Evolutionary conservation across 1,284 basidiomycete species (phyloP), one percentile per base, ranked within the genome.

Genomic region (Heliocybe sulcata): DNA sequence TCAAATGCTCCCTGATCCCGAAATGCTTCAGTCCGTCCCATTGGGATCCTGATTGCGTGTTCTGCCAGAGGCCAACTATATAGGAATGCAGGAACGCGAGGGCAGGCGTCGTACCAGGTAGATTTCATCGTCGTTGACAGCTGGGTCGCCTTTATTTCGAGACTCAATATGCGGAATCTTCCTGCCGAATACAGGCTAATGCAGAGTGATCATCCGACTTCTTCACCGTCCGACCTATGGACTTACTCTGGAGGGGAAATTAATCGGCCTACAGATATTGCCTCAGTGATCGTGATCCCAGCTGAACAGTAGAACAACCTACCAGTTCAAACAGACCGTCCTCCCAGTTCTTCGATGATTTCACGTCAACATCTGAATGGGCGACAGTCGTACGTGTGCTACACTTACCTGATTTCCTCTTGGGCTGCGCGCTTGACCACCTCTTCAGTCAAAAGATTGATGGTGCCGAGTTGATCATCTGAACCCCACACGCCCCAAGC

Each of bases 401-500:
- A 27, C 45, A 56, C 74, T 48, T 60, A 85, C 83, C 73, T 74
- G 45, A 90, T 81, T 64, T 88, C 84, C 59, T 84, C 81, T 52
- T 70, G 66, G n/a, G 83, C 81, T 12, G 82, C 78, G 45, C 72
- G 72, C 61, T 77, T 73, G 14, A 89, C 83, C 8, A 87, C 75
- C 8, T 80, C 76, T 19, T 81, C 77, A 2, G 87, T 88, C 53
- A 90, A 68, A 45, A 89, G 58, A 65, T 89, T 89, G 52, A 89
- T 70, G 1, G 85, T 89, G 3, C 87, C 87, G 11, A 90, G 72
- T 62, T 88, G 73, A 60, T 90, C 87, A 20, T 82, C 78, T 38
- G 74, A 67, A 20, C 86, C 86, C 85, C 86, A 90, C 2, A 90
- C 75, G 1, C 72, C 73, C 87, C 87, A 90, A 1, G 87, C 87